A percentile compares a stretch with the other conserved stretches of the same genome.
phyloP scores from a whole-genome alignment of 2,329 filamentous ascomycete species.

The Sarocladium kiliense region DNA sequence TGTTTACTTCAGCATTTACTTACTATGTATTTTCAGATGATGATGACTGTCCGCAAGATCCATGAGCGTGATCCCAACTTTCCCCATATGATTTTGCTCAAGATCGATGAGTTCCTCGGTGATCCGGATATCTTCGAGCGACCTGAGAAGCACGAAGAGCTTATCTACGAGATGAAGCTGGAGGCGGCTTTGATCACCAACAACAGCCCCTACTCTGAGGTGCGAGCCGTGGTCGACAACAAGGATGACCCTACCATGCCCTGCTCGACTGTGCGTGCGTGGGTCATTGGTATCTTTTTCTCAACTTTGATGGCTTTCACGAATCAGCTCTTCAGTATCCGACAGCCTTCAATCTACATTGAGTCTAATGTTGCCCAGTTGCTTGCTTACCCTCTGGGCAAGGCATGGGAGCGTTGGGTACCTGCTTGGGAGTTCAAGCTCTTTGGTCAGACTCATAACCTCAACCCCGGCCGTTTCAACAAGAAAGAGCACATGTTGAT shows the following conservation, averaged over 20 bases:
- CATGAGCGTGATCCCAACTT: slow-evolving; percentile 23
- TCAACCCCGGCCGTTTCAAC: slow-evolving; percentile 48
- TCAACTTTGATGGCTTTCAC: slow-evolving; percentile 38
- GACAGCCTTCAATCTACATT: slow-evolving; percentile 45
- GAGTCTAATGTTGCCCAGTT: slow-evolving; percentile 49
- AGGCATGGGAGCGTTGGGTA: slow-evolving; percentile 36
- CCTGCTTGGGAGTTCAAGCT: slow-evolving; percentile 39
- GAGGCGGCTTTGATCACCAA: slow-evolving; percentile 46
- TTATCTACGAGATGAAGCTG: slow-evolving; percentile 47
- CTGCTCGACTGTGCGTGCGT: slow-evolving; percentile 46
- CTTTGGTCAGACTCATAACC: slow-evolving; percentile 31
- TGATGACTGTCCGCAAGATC: slow-evolving; percentile 19
- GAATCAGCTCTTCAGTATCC: slow-evolving; percentile 52
- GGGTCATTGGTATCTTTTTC: slow-evolving; percentile 44
- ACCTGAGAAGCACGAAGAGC: slow-evolving; percentile 30
- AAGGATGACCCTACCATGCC: slow-evolving; percentile 45
- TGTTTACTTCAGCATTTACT: no score
- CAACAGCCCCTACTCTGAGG: slow-evolving; percentile 51
- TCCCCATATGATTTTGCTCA: slow-evolving; percentile 17
- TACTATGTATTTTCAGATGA: no score
- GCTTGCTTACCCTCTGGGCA: slow-evolving; percentile 44
- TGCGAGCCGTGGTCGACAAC: slow-evolving; percentile 49
- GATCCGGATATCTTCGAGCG: slow-evolving; percentile 26
- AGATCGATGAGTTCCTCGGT: slow-evolving; percentile 22
- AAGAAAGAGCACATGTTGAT: slow-evolving; percentile 54